Base-by-base conservation (phyloP, 192 early-diverging fungal genomes). In the Endogone sp. region DNA sequence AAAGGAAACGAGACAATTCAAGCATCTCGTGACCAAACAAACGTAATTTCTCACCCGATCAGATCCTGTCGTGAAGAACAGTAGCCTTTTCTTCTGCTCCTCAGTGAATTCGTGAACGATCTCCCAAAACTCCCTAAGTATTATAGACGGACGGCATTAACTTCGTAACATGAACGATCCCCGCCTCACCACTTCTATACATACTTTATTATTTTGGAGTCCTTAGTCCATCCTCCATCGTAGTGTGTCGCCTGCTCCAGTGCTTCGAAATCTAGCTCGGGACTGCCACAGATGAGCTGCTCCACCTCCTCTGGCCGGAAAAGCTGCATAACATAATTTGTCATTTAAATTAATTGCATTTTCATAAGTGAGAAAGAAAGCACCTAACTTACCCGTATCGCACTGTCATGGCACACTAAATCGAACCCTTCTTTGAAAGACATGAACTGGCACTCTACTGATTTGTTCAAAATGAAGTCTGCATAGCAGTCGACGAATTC, bases 281-380 rank as follows among this genome's bases (percentile, higher is more conserved):
- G 86, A 60, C 91, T 89, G 26, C 95, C 95, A 60, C 95, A 92
- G 4, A 97, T 90, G 3, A 95, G 75, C 64, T 93, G 86, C 74
- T 96, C 92, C 10, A 97, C 79, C 78, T 97, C 95, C 65, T 94
- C 92, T 2, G 95, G 89, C 64, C 92, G 77, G 78, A 95, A 94
- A 9, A 90, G 82, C 75, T 91, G 71, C 29, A 80, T 26, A 29
- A 63, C 20, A n/a, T n/a, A n/a, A n/a, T n/a, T n/a, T n/a, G n/a
- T n/a, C n/a, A n/a, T n/a, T n/a, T n/a, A n/a, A n/a, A n/a, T n/a
- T n/a, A n/a, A n/a, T n/a, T n/a, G n/a, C n/a, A n/a, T n/a, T n/a
- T n/a, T n/a, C n/a, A n/a, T n/a, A n/a, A n/a, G n/a, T n/a, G n/a
- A n/a, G n/a, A n/a, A n/a, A n/a, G n/a, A n/a, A n/a, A n/a, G n/a